Evolutionary conservation across 805 yeast genomes (phyloP), one percentile per base, ranked within the genome.

Genomic region (Lachancea fermentati): DNA sequence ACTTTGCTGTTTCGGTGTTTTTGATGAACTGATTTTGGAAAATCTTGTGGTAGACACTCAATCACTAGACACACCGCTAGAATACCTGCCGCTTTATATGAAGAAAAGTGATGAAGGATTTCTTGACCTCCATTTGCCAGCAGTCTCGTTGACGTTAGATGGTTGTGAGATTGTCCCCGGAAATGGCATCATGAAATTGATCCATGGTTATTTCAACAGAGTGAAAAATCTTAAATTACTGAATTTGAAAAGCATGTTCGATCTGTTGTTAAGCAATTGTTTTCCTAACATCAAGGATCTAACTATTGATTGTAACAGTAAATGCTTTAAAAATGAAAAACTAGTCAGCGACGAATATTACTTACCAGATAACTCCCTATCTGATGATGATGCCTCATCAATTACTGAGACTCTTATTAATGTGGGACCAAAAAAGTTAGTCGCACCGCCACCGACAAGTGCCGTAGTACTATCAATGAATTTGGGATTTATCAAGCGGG

Each of bases 11-110:
- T 63, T 73, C 42, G 71, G 72, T 12, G 49, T 66, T 8, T 66
- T 78, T 4, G 61, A 68, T 24, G 69, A 69, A 36, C 53, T 78
- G 17, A 55, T 56, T 3, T 56, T 78, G 19, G 61, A 63, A 34
- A 71, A 75, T 45, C 66, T 78, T 49, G 66, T 73, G 16, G 64
- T 78, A 24, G 79, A 73, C 47, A 71, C 71, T 11, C 52, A 46
- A 14, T 63, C 71, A 3, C 44, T 65, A 22, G 50, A 60, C 18
- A 58, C 67, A 11, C 69, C 65, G 1, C 42, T 59, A 39, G 65
- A 60, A 43, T 58, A 59, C 32, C 32, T 59, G 30, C 64, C 65
- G 1, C 46, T 59, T 30, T 53, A 55, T 38, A 36, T 60, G 33
- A 44, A 48, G 19, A 33, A 45, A 4, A 52, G 53, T 13, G 26